Conservation (phyloP, 441 rosid species). For the Cnidoscolus chayamansa region DNA sequence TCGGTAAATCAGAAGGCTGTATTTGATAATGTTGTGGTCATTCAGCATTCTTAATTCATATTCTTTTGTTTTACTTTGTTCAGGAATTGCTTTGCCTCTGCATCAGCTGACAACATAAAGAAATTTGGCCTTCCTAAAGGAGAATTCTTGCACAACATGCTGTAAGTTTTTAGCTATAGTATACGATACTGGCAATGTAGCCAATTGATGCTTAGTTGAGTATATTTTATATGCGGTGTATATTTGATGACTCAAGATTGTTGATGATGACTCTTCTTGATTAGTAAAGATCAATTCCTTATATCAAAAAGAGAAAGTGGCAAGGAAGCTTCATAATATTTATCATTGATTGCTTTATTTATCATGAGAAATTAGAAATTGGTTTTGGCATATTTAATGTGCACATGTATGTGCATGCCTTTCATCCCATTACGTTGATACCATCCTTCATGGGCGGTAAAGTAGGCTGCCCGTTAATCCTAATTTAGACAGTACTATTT, state of each 20-base stretch:
- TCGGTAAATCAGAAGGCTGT: not conserved
- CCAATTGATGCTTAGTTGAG: no score
- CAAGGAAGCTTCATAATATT: not conserved
- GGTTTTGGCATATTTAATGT: not conserved
- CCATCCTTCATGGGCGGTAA: not conserved
- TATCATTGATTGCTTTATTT: not conserved
- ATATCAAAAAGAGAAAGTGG: not conserved
- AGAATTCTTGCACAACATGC: constrained; percentile 95
- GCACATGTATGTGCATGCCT: no score
- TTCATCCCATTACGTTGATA: not conserved
- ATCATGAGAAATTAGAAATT: not conserved
- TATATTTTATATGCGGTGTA: no score
- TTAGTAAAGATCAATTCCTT: not conserved
- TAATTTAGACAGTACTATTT: not conserved
- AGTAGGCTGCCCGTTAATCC: not conserved
- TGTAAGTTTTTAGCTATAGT: constrained; percentile 47
- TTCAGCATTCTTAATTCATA: not conserved
- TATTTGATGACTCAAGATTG: no score
- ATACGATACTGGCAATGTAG: not conserved
- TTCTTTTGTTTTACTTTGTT: constrained; percentile 13
- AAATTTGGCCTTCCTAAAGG: constrained; percentile 86
- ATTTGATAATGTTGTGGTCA: constrained; percentile 1
- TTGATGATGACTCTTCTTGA: not conserved
- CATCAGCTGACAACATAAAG: constrained; percentile 94
- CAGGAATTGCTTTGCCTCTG: constrained; percentile 90